Evolutionary conservation across 2,329 filamentous ascomycete species (phyloP), one percentile per base, ranked within the genome.

Genomic region (Pseudocercospora crystallina): DNA sequence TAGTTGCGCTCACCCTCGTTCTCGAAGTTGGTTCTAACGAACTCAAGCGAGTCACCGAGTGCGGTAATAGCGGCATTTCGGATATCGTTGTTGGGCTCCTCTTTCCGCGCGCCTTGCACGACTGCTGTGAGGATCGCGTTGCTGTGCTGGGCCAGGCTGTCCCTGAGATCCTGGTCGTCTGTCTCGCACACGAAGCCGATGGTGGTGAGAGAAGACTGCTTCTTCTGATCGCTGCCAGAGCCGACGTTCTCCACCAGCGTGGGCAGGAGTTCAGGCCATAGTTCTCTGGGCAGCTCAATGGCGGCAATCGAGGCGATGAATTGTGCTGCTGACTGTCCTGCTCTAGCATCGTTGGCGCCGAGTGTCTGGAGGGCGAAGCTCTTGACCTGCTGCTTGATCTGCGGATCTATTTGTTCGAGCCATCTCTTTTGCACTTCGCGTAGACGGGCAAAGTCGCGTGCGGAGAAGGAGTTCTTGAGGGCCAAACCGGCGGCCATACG

Each of bases 1-100:
- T 97, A 99, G 78, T 99, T 99, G 62, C 94, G 86, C 80, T 99
- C 94, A 65, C 92, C 94, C 74, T 99, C 94, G 66, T 97, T 94
- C 75, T 96, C 95, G 74, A 99, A 99, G 77, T 99, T 99, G 75
- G 90, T 95, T 60, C 90, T 84, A 51, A 99, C 92, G 67, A 99
- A 99, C 73, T 99, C 94, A 53, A 97, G 85, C 34, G 92, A 96
- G 73, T 99, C 94, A 64, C 91, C 89, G 38, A 99, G 85, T 39
- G 94, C 94, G 43, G 89, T 89, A 69, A 99, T 94, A 67, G 94
- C 94, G 45, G 94, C 90, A 62, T 90, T 82, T 60, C 94, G 89
- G 54, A 99, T 91, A 68, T 99, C 92, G 61, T 77, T 73, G 76
- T 95, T 97, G 48, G 87, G 74, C 79, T 99, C 94, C 75, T 99